phyloP scores from a whole-genome alignment of 2,329 filamentous ascomycete genomes.

The Epichloe scottii region DNA sequence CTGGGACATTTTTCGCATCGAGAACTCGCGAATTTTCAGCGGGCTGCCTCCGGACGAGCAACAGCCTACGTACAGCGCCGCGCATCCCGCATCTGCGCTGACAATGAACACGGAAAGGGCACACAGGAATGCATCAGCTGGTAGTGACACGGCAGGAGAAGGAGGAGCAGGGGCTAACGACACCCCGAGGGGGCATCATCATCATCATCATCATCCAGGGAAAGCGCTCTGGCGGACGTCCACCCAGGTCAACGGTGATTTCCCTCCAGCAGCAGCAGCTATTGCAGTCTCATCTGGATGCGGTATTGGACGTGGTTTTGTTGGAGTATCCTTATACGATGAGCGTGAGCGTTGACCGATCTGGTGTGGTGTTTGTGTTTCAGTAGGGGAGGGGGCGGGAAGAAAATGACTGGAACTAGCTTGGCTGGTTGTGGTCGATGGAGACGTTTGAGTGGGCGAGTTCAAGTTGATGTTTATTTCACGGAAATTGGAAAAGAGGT shows the following conservation, averaged over 20 bases:
- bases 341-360: slow-evolving; percentile 81
- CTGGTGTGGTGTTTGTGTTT: slow-evolving; percentile 80
- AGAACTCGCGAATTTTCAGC: slow-evolving; percentile 69
- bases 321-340: slow-evolving; percentile 85
- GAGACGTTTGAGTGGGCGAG: no score
- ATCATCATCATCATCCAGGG: slow-evolving; percentile 13
- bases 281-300: slow-evolving; percentile 76
- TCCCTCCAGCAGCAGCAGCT: slow-evolving; percentile 79
- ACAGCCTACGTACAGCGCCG: slow-evolving; percentile 58
- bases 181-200: no score
- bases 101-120: slow-evolving; percentile 54
- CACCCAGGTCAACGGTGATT: slow-evolving; percentile 70
- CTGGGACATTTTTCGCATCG: slow-evolving; percentile 75
- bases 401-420: no score
- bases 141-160: not conserved
- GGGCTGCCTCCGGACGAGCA: slow-evolving; percentile 59
- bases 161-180: not conserved
- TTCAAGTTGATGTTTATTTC: no score
- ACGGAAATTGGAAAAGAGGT: no score
- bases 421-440: no score
- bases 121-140: slow-evolving; percentile 25
- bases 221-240: slow-evolving; percentile 24
- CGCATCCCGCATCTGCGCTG: slow-evolving; percentile 49
- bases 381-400: slow-evolving; percentile 20
- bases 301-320: slow-evolving; percentile 76